Base-by-base conservation (phyloP, 2,329 filamentous ascomycete species). In the Seiridium unicorne region DNA sequence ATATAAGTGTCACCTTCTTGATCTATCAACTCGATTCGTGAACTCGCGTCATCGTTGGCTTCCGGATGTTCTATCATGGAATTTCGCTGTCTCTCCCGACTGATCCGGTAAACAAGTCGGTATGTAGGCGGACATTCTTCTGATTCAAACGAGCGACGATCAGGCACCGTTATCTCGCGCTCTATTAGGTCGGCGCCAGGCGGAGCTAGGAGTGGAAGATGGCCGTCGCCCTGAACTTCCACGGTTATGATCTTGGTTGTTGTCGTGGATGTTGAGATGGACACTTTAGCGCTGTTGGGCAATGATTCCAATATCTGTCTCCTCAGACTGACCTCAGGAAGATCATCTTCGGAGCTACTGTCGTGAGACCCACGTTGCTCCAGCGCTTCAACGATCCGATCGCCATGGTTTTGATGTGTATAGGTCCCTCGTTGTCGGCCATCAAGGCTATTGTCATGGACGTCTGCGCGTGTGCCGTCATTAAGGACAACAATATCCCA, bases 401-500 rank as follows among this genome's bases (percentile, higher is more conserved):
- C 34, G 35, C 13, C 61, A 38, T 68, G 65, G n/a, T 64, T 65
- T 8, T 63, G 58, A 47, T 59, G 62, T 51, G 65, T 67, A 55
- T 72, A 69, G 4, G 62, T 61, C 3, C 69, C 67, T 3, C 63
- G 61, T 60, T 74, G 70, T 4, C 68, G 64, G 3, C 71, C 72
- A 51, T 74, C 72, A 1, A 76, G 55, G 31, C 69, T 73, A 32
- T 75, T 73, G 10, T 77, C 75, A 56, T 78, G 74, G 4, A 87
- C 75, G 62, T 88, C 85, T 36, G 89, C 81, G 42, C 83, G 79
- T 51, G 81, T 77, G 7, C 84, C 84, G 65, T 86, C 79, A 61
- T 84, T 81, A 13, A 88, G 74, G 0, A 89, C 83, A 6, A 89
- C 85, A 3, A 89, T 82, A 66, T 90, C 87, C 87, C 87, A 89